Base-by-base conservation (phyloP, 2,329 filamentous ascomycete genomes). In the Exophiala spinifera region DNA sequence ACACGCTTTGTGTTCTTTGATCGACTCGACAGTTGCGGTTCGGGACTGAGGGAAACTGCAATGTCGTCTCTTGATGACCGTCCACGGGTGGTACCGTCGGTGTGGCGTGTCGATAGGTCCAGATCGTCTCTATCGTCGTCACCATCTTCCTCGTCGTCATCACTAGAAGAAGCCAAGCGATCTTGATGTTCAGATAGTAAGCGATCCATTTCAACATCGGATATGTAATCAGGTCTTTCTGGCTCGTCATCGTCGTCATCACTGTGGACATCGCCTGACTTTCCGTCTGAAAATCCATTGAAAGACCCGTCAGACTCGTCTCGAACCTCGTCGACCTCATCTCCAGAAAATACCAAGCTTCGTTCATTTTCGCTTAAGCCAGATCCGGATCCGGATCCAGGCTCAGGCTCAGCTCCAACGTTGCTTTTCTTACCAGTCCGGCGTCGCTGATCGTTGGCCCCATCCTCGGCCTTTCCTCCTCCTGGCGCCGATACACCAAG, bases 401-500 rank as follows among this genome's bases (percentile, higher is more conserved):
- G 23, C 23, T 25, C 5, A 25, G 23, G 4, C 7, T 31, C 28
- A 11, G 28, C 7, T 31, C 11, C 36, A n/a, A 53, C 39, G 11
- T 28, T 34, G 33, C 39, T 4, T 61, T 21, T 40, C n/a, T n/a
- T n/a, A n/a, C n/a, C n/a, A n/a, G n/a, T n/a, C n/a, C n/a, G n/a
- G n/a, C n/a, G n/a, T n/a, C n/a, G n/a, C n/a, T n/a, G n/a, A 39
- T 19, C 60, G 58, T 40, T 65, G 61, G 21, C 10, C 28, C 28
- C 10, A 31, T 10, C 28, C 4, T 31, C 7, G 7, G 28, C 3
- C 28, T 31, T 10, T 10, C 28, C 28, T 31, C 11, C 11, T 19
- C n/a, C 21, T 2, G n/a, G n/a, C 39, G 55, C 53, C 11, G 19
- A 55, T 50, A 40, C 67, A 62, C 70, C 71, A 19, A 78, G 57